phyloP scores from a whole-genome alignment of 495 filamentous ascomycete genomes.

The Penicillium arizonense region DNA sequence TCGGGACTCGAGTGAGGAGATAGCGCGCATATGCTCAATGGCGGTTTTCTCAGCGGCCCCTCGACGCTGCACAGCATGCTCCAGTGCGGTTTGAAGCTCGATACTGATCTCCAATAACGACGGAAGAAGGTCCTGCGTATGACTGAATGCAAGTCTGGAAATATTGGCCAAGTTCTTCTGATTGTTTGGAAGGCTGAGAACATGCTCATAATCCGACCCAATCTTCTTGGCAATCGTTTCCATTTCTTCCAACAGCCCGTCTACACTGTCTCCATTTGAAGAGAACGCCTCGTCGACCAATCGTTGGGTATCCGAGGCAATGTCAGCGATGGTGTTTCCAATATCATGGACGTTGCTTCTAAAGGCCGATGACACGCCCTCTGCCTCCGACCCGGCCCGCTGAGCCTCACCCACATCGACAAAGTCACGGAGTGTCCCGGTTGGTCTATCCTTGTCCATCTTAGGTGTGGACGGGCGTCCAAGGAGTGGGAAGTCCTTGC shows the following conservation, averaged over 20 bases:
- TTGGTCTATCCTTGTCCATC: conserved; percentile 30
- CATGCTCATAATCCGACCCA: conserved; percentile 79
- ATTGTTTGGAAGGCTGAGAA: conserved; percentile 64
- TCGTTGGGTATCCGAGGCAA: conserved; percentile 53
- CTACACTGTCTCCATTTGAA: conserved; percentile 41
- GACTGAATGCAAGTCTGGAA: conserved; percentile 80
- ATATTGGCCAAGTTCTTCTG: conserved; percentile 73
- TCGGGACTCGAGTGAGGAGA: conserved; percentile 73
- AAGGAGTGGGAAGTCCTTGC: conserved; percentile 56
- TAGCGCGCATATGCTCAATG: conserved; percentile 70
- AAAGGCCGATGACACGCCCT: conserved; percentile 50
- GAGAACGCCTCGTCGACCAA: conserved; percentile 39
- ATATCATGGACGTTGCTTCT: conserved; percentile 50
- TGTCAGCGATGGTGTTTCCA: conserved; percentile 48
- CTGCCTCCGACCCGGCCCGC: conserved; percentile 56
- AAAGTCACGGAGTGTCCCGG: conserved; percentile 65
- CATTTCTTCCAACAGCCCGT: conserved; percentile 75
- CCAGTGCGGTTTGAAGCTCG: conserved; percentile 75
- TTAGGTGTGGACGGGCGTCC: conserved; percentile 43
- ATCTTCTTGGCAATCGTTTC: conserved; percentile 83
- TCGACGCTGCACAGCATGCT: conserved; percentile 63
- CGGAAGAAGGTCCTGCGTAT: conserved; percentile 86
- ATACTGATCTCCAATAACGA: conserved; percentile 64
- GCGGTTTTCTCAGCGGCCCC: conserved; percentile 57
- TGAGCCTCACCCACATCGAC: conserved; percentile 65